A percentile compares a stretch with the other conserved stretches of the same genome.
phyloP scores from a whole-genome alignment of 345 rosid genomes.

The Eucalyptus microcorys region DNA sequence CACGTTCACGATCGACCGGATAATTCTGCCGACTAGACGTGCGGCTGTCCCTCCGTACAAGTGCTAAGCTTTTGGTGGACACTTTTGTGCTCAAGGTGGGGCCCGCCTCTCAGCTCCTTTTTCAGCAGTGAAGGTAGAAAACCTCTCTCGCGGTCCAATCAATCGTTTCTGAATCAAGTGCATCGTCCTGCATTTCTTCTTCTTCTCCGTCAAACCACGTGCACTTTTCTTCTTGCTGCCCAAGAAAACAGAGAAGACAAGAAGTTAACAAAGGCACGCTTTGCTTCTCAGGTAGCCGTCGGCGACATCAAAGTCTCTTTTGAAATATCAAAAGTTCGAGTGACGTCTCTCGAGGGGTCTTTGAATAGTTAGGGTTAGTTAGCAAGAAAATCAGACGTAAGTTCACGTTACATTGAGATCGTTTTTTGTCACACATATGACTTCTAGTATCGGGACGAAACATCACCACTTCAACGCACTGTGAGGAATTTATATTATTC shows the following conservation, averaged over 20 bases:
- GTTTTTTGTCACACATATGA: accelerated
- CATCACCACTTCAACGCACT: accelerated
- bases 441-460: not conserved
- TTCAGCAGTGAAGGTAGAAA: not conserved
- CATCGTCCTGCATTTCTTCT: not conserved
- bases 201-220: not conserved
- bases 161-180: not conserved
- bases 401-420: not conserved
- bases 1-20: not conserved
- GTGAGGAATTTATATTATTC: not conserved
- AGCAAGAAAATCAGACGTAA: not conserved
- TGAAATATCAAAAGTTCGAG: not conserved
- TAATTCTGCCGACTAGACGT: not conserved
- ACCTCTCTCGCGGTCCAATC: not conserved
- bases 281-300: not conserved
- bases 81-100: not conserved
- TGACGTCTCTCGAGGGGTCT: not conserved
- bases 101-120: not conserved
- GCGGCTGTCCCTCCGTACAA: not conserved
- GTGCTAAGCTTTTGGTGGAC: not conserved
- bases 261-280: not conserved
- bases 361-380: not conserved
- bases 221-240: not conserved
- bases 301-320: not conserved
- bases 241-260: not conserved